Evolutionary conservation across 2,329 filamentous ascomycete species (phyloP).

Genomic region (Fusarium sororula): DNA sequence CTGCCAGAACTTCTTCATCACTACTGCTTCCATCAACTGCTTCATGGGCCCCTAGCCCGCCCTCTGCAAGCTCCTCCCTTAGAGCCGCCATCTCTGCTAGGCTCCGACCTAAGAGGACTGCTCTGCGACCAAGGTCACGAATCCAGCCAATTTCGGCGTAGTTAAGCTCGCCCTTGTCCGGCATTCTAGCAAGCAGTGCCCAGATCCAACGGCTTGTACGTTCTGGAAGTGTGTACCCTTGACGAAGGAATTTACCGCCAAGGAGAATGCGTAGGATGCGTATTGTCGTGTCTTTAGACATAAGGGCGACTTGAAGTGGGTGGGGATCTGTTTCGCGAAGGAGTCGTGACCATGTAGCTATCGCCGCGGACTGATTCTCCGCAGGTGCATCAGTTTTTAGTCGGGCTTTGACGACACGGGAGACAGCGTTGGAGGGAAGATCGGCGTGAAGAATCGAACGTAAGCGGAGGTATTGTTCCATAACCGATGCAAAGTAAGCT

Average conservation of each 20-base stretch:
- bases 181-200: slow-evolving; percentile 80
- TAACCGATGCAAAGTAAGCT: slow-evolving; percentile 74
- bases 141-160: slow-evolving; percentile 80
- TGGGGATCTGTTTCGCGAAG: slow-evolving; percentile 64
- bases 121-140: slow-evolving; percentile 81
- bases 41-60: slow-evolving; percentile 54
- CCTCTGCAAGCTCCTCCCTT: slow-evolving; percentile 53
- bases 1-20: slow-evolving; percentile 50
- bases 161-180: slow-evolving; percentile 77
- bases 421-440: slow-evolving; percentile 63
- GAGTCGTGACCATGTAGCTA: slow-evolving; percentile 61
- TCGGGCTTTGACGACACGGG: slow-evolving; percentile 62
- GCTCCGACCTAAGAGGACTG: slow-evolving; percentile 67
- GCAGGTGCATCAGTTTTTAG: slow-evolving; percentile 65
- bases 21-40: slow-evolving; percentile 57
- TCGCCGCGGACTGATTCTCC: slow-evolving; percentile 59
- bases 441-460: slow-evolving; percentile 67
- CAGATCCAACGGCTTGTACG: slow-evolving; percentile 85
- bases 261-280: slow-evolving; percentile 74
- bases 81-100: slow-evolving; percentile 62
- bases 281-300: slow-evolving; percentile 74
- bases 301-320: slow-evolving; percentile 67
- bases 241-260: slow-evolving; percentile 69
- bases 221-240: slow-evolving; percentile 66
- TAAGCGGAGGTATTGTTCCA: slow-evolving; percentile 71